These are phyloP conservation scores for Exophiala xenobiotica DNA, from an alignment of 2,329 filamentous ascomycete species.

Conservation along the genomic window DNA sequence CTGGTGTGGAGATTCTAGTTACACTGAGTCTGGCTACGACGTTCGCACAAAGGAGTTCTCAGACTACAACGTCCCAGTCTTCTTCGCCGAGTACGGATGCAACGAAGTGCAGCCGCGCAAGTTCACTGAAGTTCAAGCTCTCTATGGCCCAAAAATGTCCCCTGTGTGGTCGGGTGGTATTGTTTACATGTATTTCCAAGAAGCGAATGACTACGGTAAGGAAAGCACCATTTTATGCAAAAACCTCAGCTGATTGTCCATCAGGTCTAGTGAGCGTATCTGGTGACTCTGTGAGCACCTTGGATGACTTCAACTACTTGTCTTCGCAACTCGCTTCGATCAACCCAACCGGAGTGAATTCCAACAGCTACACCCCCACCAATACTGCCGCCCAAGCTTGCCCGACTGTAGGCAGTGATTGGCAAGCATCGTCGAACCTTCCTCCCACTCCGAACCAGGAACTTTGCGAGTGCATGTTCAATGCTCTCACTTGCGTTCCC, in stretches of 20 bases:
- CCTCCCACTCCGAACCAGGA: slow-evolving; percentile 76
- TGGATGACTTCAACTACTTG: slow-evolving; percentile 73
- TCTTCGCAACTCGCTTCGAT: slow-evolving; percentile 68
- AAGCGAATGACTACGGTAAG: slow-evolving; percentile 80
- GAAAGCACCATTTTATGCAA: slow-evolving; percentile 7
- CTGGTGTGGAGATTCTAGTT: slow-evolving; percentile 88
- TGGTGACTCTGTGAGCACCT: slow-evolving; percentile 61
- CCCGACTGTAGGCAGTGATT: slow-evolving; percentile 64
- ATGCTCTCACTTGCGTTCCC: slow-evolving; percentile 69
- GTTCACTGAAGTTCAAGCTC: slow-evolving; percentile 80
- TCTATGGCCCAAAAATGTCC: slow-evolving; percentile 81
- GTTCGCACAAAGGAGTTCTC: slow-evolving; percentile 81
- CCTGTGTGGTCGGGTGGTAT: slow-evolving; percentile 91
- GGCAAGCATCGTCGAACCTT: slow-evolving; percentile 69
- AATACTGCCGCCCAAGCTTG: slow-evolving; percentile 69
- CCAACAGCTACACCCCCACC: slow-evolving; percentile 67
- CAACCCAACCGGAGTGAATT: slow-evolving; percentile 63
- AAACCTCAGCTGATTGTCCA: slow-evolving; percentile 29
- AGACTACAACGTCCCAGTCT: slow-evolving; percentile 87
- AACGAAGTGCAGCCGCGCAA: slow-evolving; percentile 70
- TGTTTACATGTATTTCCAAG: slow-evolving; percentile 98
- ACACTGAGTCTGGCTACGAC: slow-evolving; percentile 73
- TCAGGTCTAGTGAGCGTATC: slow-evolving; percentile 58
- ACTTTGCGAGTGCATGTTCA: slow-evolving; percentile 84
- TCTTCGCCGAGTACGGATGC: slow-evolving; percentile 99